Conservation (phyloP, 495 filamentous ascomycete genomes). For the Neurospora africana region DNA sequence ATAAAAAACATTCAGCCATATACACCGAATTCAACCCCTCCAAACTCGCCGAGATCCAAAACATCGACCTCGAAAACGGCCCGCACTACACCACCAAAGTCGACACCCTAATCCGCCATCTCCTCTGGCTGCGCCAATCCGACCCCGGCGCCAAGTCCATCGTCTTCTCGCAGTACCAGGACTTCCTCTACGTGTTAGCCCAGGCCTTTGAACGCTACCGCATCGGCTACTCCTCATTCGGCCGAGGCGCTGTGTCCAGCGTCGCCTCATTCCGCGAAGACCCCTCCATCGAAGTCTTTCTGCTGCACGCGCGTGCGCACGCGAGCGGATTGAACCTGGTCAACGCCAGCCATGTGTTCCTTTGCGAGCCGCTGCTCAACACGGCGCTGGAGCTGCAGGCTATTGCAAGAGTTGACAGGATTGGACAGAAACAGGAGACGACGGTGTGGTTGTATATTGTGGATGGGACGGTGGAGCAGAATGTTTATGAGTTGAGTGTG, state of each 20-base stretch:
- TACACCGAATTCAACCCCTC: slow-evolving; percentile 65
- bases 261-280: slow-evolving; percentile 67
- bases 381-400: slow-evolving; percentile 89
- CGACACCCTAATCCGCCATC: slow-evolving; percentile 68
- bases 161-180: slow-evolving; percentile 72
- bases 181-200: slow-evolving; percentile 66
- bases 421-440: slow-evolving; percentile 77
- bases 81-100: slow-evolving; percentile 79
- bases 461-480: slow-evolving; percentile 78
- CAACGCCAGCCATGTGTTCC: slow-evolving; percentile 86
- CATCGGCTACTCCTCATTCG: slow-evolving; percentile 62
- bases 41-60: slow-evolving; percentile 69
- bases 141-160: slow-evolving; percentile 86
- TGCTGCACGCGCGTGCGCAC: slow-evolving; percentile 80
- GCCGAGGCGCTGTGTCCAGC: slow-evolving; percentile 39
- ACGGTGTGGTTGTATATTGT: slow-evolving; percentile 94
- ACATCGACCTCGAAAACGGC: slow-evolving; percentile 55
- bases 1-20: slow-evolving; percentile 31
- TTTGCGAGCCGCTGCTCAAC: slow-evolving; percentile 89
- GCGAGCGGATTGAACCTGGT: slow-evolving; percentile 82
- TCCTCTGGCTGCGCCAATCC: slow-evolving; percentile 71
- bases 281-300: slow-evolving; percentile 67
- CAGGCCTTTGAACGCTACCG: slow-evolving; percentile 54
- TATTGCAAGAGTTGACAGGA: slow-evolving; percentile 87
- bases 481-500: slow-evolving; percentile 79